A percentile compares a stretch with the other conserved stretches of the same genome.
Conservation (phyloP, 305 asterid species). For the Solanum hybrid region DNA sequence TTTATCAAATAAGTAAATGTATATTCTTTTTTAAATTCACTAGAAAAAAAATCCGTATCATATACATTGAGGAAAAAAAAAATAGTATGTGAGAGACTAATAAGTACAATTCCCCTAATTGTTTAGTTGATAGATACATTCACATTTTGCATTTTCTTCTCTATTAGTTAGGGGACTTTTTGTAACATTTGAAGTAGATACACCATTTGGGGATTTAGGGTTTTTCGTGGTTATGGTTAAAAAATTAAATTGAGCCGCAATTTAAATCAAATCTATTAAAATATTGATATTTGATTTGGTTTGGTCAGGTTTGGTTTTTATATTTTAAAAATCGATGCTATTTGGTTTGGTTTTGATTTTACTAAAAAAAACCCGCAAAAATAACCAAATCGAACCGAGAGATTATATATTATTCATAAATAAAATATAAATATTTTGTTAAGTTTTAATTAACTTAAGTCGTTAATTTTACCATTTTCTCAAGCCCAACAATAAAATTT, state of each 20-base stretch:
- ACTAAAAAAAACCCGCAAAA: neutral
- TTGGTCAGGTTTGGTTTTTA: neutral
- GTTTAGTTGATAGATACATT: neutral
- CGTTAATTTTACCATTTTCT: neutral
- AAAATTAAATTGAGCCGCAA: no score
- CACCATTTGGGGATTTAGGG: neutral
- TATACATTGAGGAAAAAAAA: neutral
- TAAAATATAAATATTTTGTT: no score
- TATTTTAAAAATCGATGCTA: no score
- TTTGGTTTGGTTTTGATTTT: no score
- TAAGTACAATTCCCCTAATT: neutral
- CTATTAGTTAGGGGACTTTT: neutral
- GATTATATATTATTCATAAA: neutral
- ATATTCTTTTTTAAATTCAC: no score
- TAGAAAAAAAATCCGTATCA: no score
- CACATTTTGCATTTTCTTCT: neutral
- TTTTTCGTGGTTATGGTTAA: neutral
- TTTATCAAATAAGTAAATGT: neutral
- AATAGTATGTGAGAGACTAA: neutral
- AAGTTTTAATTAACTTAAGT: no score
- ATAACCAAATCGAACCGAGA: neutral
- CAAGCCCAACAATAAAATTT: neutral
- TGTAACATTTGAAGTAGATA: neutral
- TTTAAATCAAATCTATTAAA: no score
- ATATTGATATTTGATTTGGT: neutral